Evolutionary conservation across 2,329 filamentous ascomycete species (phyloP), one percentile per base, ranked within the genome.

Genomic region (Sporothrix globosa): DNA sequence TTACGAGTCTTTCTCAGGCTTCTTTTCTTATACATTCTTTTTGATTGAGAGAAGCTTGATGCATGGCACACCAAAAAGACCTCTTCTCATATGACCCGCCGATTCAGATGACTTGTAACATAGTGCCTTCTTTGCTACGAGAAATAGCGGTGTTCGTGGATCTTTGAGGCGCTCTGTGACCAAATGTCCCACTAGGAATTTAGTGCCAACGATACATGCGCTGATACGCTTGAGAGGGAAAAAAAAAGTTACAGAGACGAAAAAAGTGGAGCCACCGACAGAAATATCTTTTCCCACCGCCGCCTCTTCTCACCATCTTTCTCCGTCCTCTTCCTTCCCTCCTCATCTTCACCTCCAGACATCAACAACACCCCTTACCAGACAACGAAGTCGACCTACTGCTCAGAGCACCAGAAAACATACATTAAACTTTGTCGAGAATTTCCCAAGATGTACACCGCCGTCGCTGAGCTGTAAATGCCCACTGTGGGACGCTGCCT

Each of bases 391-490:
- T 89, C 87, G 85, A 83, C 80, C 81, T 83, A 82, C 72, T 76
- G 74, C 73, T 74, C 80, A 77, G 77, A 79, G 76, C 78, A 75
- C 75, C 74, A 78, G 74, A 73, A 73, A 69, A 46, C 78, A 74
- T 75, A 78, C 74, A 75, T 73, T 78, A 84, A 87, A 88, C 89
- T 90, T 90, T 85, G 89, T 91, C 90, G 89, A 91, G 84, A 85
- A 80, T 77, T 77, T 74, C 75, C 69, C 79, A 85, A 83, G 81
- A 90, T 89, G 87, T 88, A 88, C 87, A 88, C 85, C 89, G 89
- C 90, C 86, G 84, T 91, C 90, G 90, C 89, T 92, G 90, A 91
- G 91, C 92, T 95, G 91, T 96, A 93, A 94, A 92, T 87, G 83
- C 87, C 89, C 89, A 90, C 91, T 93, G 88, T 90, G 90, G 89